These are phyloP conservation scores for Linnemannia schmuckeri DNA, from an alignment of 192 early-diverging fungal genomes.

Conservation along the genomic window DNA sequence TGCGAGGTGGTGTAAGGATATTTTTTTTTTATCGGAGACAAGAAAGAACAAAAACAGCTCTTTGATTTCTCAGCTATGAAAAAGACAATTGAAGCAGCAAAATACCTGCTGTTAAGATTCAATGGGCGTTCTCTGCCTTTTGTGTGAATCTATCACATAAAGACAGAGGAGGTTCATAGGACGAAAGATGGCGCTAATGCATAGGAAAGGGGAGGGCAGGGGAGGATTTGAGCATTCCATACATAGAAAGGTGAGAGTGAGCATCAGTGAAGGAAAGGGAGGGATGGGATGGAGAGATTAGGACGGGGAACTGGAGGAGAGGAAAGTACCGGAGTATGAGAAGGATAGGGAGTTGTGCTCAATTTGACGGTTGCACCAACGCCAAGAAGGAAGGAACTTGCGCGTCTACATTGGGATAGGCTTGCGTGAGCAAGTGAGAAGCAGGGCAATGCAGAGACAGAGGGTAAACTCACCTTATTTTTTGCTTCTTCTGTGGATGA, in stretches of 20 bases:
- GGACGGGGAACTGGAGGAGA: too few species aligned
- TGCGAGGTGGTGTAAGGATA: too few species aligned
- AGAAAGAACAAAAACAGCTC: background rate
- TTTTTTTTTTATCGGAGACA: background rate
- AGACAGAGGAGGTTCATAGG: background rate
- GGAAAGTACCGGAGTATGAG: too few species aligned
- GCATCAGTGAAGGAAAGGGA: too few species aligned
- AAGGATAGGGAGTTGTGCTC: too few species aligned
- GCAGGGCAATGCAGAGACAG: background rate
- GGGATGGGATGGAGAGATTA: too few species aligned
- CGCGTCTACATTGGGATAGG: background rate
- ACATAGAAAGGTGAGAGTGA: background rate
- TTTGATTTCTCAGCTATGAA: slow-evolving; percentile 1
- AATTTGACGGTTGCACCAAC: too few species aligned
- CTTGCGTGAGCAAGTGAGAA: background rate
- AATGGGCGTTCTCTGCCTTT: background rate
- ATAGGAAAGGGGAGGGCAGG: background rate
- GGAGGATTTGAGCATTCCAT: background rate
- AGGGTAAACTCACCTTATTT: background rate
- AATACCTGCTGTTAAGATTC: background rate
- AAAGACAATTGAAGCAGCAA: background rate
- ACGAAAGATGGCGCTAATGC: background rate
- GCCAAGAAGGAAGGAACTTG: background rate
- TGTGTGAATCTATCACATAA: background rate
- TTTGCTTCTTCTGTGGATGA: background rate